Evolutionary conservation across 108 stramenopile genomes (phyloP).

Genomic region (Cyclostephanos tholiformis): DNA sequence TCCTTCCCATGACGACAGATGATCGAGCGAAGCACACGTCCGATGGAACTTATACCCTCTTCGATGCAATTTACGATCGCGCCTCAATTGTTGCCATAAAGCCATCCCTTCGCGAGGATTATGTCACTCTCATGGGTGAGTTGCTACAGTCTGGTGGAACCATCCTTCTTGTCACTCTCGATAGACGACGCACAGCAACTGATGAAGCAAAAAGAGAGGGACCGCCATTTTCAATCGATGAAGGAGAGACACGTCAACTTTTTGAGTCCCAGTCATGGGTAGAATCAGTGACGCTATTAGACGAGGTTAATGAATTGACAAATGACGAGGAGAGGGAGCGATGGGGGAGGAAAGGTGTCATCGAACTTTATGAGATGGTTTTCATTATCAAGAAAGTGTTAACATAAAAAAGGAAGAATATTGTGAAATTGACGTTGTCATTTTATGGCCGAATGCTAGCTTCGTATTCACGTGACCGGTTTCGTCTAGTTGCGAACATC

Average conservation of each 20-base stretch:
- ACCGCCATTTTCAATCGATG: conserved; percentile 76
- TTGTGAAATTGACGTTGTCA: neutral
- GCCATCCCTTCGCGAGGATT: conserved; percentile 57
- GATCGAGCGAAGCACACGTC: conserved; percentile 21
- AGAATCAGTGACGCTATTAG: conserved; percentile 55
- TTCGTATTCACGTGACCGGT: too few relatives aligned
- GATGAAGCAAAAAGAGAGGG: conserved; percentile 52
- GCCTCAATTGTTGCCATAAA: conserved; percentile 84
- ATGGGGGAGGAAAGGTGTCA: conserved; percentile 47
- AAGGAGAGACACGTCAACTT: conserved; percentile 50
- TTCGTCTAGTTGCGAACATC: too few relatives aligned
- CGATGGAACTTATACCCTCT: conserved; percentile 31
- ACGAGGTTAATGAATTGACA: conserved; percentile 56
- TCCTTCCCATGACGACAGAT: conserved; percentile 36
- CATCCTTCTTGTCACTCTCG: conserved; percentile 66
- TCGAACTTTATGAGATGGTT: conserved; percentile 44
- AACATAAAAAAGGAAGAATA: neutral
- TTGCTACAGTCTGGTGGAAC: conserved; percentile 61
- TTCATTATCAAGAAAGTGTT: conserved; percentile 37
- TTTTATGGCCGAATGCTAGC: too few relatives aligned
- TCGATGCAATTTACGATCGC: conserved; percentile 80
- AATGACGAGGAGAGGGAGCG: conserved; percentile 49
- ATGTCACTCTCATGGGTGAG: conserved; percentile 58
- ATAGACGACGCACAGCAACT: conserved; percentile 45
- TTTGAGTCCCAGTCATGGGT: conserved; percentile 58